These are phyloP conservation scores for Porphyrellus cyaneotinctus DNA, from an alignment of 768 basidiomycete genomes.

Conservation along the genomic window DNA sequence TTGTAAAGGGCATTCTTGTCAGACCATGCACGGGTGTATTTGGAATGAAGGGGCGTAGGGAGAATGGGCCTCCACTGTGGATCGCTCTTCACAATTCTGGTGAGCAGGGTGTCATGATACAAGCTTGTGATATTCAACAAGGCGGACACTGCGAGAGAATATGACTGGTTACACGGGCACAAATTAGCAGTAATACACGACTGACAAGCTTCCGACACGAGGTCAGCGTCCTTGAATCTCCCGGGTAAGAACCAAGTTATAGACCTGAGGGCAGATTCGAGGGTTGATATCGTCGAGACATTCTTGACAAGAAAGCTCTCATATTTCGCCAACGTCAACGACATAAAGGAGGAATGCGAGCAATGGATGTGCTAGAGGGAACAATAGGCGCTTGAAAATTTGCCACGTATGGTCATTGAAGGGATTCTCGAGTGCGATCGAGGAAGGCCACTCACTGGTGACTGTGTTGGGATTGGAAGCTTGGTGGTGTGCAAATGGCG, in stretches of 20 bases:
- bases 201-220: slow-evolving; percentile 92
- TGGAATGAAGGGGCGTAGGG: slow-evolving; percentile 72
- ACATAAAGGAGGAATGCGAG: slow-evolving; percentile 38
- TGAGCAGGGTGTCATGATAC: slow-evolving; percentile 93
- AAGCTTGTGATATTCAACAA: slow-evolving; percentile 81
- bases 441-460: too few relatives aligned
- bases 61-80: slow-evolving; percentile 73
- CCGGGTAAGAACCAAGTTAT: slow-evolving; percentile 96
- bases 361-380: background rate
- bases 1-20: slow-evolving; percentile 68
- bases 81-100: slow-evolving; percentile 56
- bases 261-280: slow-evolving; percentile 86
- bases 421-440: slow-evolving; percentile 4
- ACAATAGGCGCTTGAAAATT: slow-evolving; percentile 1
- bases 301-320: slow-evolving; percentile 83
- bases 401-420: slow-evolving; percentile 8
- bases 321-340: slow-evolving; percentile 64
- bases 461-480: too few relatives aligned
- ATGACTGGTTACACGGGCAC: slow-evolving; percentile 14
- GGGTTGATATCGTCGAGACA: slow-evolving; percentile 76
- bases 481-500: background rate
- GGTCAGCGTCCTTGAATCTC: slow-evolving; percentile 94
- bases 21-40: slow-evolving; percentile 87
- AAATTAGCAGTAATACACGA: slow-evolving; percentile 26
- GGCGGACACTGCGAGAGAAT: slow-evolving; percentile 65